Conservation (phyloP, 768 basidiomycete species). For the Hydnum rufescens region DNA sequence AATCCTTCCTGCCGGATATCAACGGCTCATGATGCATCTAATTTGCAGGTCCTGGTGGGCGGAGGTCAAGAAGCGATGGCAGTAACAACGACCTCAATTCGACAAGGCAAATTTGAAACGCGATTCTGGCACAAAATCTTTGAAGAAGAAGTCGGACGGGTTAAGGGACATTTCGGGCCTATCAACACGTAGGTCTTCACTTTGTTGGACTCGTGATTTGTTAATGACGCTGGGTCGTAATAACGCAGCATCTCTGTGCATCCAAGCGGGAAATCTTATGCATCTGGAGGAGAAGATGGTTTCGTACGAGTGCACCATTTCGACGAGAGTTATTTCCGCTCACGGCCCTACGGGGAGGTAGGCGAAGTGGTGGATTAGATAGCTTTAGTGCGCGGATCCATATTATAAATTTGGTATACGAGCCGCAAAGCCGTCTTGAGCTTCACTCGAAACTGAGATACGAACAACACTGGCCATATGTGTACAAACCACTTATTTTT, state of each 20-base stretch:
- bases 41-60: slow-evolving; percentile 68
- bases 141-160: slow-evolving; percentile 91
- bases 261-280: slow-evolving; percentile 70
- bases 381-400: not conserved
- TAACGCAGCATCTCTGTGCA: slow-evolving; percentile 68
- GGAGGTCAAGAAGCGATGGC: slow-evolving; percentile 97
- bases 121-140: slow-evolving; percentile 96
- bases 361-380: slow-evolving; percentile 40
- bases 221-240: slow-evolving; percentile 4
- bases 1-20: not conserved
- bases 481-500: not conserved
- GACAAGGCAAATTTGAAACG: slow-evolving; percentile 96
- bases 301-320: slow-evolving; percentile 83
- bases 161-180: slow-evolving; percentile 94
- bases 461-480: not conserved
- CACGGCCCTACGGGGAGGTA: slow-evolving; percentile 78
- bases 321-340: slow-evolving; percentile 85
- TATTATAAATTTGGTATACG: no score
- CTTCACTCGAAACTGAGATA: not conserved
- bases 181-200: slow-evolving; percentile 70
- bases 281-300: slow-evolving; percentile 93
- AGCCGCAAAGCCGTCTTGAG: no score
- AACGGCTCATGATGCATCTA: no score
- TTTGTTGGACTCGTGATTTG: not conserved
- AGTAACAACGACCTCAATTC: slow-evolving; percentile 82